These are phyloP conservation scores for Fusarium luffae DNA, from an alignment of 2,329 filamentous ascomycete species.

Conservation along the genomic window DNA sequence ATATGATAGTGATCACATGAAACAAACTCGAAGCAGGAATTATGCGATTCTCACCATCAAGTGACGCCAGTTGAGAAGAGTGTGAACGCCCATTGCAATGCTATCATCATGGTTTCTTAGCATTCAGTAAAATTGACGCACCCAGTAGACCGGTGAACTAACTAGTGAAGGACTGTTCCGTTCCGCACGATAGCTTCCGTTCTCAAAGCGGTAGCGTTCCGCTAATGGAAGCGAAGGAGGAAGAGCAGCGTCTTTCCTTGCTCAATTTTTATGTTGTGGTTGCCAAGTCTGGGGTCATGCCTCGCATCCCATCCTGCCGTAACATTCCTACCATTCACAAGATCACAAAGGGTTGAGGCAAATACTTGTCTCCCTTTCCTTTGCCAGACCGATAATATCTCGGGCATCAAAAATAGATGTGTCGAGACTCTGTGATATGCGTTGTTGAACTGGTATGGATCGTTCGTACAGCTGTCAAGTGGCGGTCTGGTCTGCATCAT, in stretches of 20 bases:
- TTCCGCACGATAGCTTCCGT: neutral
- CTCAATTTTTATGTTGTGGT: slow-evolving; percentile 5
- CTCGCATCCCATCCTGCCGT: slow-evolving; percentile 2
- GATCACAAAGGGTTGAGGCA: neutral
- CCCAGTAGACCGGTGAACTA: slow-evolving; percentile 10
- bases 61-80: neutral
- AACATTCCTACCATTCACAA: neutral
- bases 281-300: slow-evolving; percentile 31
- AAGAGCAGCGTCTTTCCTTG: neutral
- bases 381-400: neutral
- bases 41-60: neutral
- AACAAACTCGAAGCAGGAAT: neutral
- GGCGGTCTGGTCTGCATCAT: slow-evolving; percentile 47
- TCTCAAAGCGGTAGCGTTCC: slow-evolving; percentile 9
- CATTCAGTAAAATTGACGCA: slow-evolving; percentile 20
- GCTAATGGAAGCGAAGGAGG: neutral
- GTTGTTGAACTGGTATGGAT: slow-evolving; percentile 28
- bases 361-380: neutral
- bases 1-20: neutral
- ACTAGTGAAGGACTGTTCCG: neutral
- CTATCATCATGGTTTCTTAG: neutral
- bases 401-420: neutral
- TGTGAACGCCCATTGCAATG: neutral
- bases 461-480: slow-evolving; percentile 44
- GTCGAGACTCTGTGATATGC: slow-evolving; percentile 35